phyloP scores from a whole-genome alignment of 352 stramenopile genomes.

The Phytophthora agathidicida region DNA sequence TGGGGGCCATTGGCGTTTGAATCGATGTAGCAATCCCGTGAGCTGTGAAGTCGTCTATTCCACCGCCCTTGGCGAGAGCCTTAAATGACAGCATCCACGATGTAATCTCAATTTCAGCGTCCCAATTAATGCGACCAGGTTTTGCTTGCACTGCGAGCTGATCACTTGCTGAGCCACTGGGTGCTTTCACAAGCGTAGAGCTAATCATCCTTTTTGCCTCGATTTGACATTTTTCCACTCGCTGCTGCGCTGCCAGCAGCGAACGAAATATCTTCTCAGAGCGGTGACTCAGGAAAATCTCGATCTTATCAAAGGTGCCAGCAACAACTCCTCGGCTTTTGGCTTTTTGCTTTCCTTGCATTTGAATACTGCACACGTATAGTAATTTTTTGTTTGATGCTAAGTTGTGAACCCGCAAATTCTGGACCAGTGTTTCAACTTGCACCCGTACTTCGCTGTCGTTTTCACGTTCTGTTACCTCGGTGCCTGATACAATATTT shows the following conservation, averaged over 20 bases:
- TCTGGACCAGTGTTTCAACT: constrained; percentile 22
- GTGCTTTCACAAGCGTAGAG: background rate
- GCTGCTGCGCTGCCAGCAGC: constrained; percentile 10
- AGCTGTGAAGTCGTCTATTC: constrained; percentile 21
- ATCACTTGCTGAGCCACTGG: background rate
- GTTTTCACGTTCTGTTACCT: background rate
- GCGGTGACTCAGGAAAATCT: constrained; percentile 22
- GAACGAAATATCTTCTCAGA: constrained; percentile 31
- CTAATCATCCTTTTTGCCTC: constrained; percentile 22
- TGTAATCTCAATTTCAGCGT: constrained; percentile 24
- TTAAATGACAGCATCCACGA: constrained; percentile 33
- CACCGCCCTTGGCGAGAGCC: constrained; percentile 14
- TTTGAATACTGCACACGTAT: constrained; percentile 15
- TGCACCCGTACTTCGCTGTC: constrained; percentile 5
- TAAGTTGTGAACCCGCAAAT: constrained; percentile 14
- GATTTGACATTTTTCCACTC: constrained; percentile 17
- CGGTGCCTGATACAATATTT: background rate
- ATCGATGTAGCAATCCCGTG: constrained; percentile 26
- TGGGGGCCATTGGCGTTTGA: constrained; percentile 16
- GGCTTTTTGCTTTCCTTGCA: constrained; percentile 21
- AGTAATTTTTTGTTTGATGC: constrained; percentile 17
- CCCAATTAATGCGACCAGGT: constrained; percentile 16
- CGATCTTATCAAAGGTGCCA: constrained; percentile 21
- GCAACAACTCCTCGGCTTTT: constrained; percentile 14
- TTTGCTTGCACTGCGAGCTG: background rate